phyloP scores from a whole-genome alignment of 441 rosid species.

The Pelargonium fulgidum region DNA sequence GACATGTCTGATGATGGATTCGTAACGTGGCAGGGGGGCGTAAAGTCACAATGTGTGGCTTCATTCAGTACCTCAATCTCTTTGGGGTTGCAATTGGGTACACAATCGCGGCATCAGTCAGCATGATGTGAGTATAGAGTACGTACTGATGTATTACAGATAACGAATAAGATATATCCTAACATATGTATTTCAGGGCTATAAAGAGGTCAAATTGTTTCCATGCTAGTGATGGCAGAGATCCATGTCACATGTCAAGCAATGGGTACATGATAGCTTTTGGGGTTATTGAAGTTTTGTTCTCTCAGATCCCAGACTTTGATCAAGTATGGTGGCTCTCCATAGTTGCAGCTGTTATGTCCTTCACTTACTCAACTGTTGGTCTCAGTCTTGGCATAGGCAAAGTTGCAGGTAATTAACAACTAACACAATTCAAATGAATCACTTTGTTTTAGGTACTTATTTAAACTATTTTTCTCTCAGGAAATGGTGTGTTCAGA shows the following conservation, averaged over 20 bases:
- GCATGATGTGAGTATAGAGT: conserved; percentile 62
- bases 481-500: conserved; percentile 32
- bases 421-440: too few species aligned
- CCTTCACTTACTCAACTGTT: conserved; percentile 70
- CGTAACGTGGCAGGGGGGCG: conserved; percentile 41
- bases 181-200: conserved; percentile 45
- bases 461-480: too few species aligned
- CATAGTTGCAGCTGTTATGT: conserved; percentile 74
- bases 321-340: conserved; percentile 91
- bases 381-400: conserved; percentile 79
- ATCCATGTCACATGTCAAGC: conserved; percentile 57
- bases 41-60: conserved; percentile 58
- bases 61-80: conserved; percentile 63
- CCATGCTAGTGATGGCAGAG: conserved; percentile 45
- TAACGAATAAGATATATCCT: too few species aligned
- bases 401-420: conserved; percentile 44
- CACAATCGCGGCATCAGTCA: conserved; percentile 75
- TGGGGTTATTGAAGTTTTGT: conserved; percentile 50
- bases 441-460: too few species aligned
- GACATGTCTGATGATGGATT: too few species aligned
- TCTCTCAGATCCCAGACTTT: conserved; percentile 86
- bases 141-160: too few species aligned
- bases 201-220: conserved; percentile 68
- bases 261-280: conserved; percentile 73
- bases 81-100: conserved; percentile 80